Evolutionary conservation across 768 basidiomycete species (phyloP).

Genomic region (Rhizopogon vulgaris): DNA sequence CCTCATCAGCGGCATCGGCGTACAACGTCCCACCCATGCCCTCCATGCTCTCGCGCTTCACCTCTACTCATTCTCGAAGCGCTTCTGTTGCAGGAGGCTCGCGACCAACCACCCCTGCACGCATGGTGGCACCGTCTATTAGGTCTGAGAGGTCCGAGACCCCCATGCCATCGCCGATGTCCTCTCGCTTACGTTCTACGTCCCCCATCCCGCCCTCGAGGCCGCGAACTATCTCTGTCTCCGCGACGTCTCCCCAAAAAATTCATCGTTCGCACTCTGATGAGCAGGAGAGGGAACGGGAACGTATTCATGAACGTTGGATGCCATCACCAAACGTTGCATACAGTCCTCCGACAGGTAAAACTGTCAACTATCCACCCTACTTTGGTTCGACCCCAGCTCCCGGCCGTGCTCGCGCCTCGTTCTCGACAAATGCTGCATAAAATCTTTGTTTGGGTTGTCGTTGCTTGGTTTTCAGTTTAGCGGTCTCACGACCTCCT

Average conservation of each 20-base stretch:
- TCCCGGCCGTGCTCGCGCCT: slow-evolving; percentile 20
- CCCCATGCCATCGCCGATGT: slow-evolving; percentile 17
- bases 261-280: slow-evolving; percentile 58
- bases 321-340: slow-evolving; percentile 41
- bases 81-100: slow-evolving; percentile 39
- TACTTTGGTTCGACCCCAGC: slow-evolving; percentile 14
- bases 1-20: slow-evolving; percentile 25
- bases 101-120: slow-evolving; percentile 28
- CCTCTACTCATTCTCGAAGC: slow-evolving; percentile 51
- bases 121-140: slow-evolving; percentile 20
- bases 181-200: slow-evolving; percentile 22
- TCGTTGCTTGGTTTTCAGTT: slow-evolving; percentile 18
- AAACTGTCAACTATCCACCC: slow-evolving; percentile 18
- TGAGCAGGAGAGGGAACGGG: slow-evolving; percentile 43
- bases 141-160: slow-evolving; percentile 20
- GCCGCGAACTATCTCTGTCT: slow-evolving; percentile 43
- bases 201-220: slow-evolving; percentile 33
- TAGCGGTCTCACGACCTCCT: slow-evolving; percentile 21
- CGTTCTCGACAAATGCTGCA: slow-evolving; percentile 30
- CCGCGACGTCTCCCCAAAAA: slow-evolving; percentile 47
- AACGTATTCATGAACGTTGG: slow-evolving; percentile 61
- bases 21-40: slow-evolving; percentile 32
- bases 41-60: slow-evolving; percentile 46
- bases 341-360: slow-evolving; percentile 31
- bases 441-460: slow-evolving; percentile 16